Evolutionary conservation across 2,329 filamentous ascomycete species (phyloP).

Genomic region (Zarea fungicola): DNA sequence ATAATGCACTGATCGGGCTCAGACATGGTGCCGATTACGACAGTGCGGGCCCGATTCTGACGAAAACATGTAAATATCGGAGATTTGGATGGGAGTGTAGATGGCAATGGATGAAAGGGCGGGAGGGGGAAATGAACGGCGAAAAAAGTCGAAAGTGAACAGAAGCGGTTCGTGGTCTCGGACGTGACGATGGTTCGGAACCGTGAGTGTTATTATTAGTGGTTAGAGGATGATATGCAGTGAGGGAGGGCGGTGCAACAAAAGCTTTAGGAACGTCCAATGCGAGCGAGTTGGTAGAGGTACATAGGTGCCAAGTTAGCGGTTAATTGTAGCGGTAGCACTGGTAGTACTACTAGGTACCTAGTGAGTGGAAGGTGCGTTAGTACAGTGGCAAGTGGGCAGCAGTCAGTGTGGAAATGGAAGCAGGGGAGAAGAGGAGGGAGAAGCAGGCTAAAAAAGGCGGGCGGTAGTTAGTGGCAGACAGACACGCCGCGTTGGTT

Average conservation of each 20-base stretch:
- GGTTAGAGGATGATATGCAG: neutral
- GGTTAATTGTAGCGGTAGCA: neutral
- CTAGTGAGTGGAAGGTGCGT: constrained; percentile 1
- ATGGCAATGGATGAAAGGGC: constrained; percentile 12
- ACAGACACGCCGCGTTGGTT: constrained; percentile 8
- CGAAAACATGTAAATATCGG: constrained; percentile 44
- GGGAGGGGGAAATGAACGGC: constrained; percentile 12
- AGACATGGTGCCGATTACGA: constrained; percentile 42
- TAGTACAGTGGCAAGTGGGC: too few species aligned
- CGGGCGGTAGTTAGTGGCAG: constrained; percentile 15
- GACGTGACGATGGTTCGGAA: constrained; percentile 5
- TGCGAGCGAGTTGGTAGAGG: too few species aligned
- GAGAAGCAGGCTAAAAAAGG: constrained; percentile 12
- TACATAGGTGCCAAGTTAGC: neutral
- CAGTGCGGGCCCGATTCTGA: constrained; percentile 30
- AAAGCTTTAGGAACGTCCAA: too few species aligned
- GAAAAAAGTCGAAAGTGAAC: constrained; percentile 19
- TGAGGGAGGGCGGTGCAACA: neutral
- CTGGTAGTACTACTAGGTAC: neutral
- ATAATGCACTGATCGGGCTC: constrained; percentile 64
- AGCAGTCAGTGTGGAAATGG: neutral
- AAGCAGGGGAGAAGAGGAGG: neutral
- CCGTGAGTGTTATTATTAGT: neutral
- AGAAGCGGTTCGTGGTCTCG: constrained; percentile 9
- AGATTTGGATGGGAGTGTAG: constrained; percentile 14